Percentiles rank a stretch among this genome's conserved stretches.
Evolutionary conservation across 768 basidiomycete genomes (phyloP).

Genomic region (Trametes gibbosa): DNA sequence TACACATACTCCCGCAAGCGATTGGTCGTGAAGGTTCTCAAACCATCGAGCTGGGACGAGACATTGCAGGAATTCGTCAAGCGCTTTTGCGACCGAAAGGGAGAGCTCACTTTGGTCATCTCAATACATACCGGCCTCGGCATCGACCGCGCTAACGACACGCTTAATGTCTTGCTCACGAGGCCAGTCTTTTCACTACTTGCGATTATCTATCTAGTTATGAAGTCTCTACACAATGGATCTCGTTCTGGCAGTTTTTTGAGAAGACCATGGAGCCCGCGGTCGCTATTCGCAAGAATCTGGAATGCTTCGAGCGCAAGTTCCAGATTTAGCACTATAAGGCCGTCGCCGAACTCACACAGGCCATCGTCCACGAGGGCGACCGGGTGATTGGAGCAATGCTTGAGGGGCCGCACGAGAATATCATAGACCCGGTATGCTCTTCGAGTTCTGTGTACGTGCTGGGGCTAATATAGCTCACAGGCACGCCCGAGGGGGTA

Average conservation of each 20-base stretch:
- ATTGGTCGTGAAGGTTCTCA: constrained; percentile 29
- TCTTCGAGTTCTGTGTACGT: not conserved
- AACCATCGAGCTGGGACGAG: constrained; percentile 28
- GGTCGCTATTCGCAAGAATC: constrained; percentile 35
- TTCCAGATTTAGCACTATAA: constrained; percentile 44
- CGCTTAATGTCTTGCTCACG: constrained; percentile 14
- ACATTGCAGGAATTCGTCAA: constrained; percentile 11
- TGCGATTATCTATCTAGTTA: no score
- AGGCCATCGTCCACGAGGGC: constrained; percentile 31
- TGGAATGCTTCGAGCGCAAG: constrained; percentile 44
- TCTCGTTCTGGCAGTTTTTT: constrained; percentile 36
- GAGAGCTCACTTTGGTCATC: constrained; percentile 30
- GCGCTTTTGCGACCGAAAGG: constrained; percentile 23
- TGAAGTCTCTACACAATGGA: constrained; percentile 21
- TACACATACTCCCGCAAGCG: constrained; percentile 33
- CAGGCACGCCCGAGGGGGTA: constrained; percentile 38
- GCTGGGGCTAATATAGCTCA: not conserved
- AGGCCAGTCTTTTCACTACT: not conserved
- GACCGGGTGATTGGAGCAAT: constrained; percentile 41
- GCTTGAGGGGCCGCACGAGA: constrained; percentile 43
- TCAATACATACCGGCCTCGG: constrained; percentile 28
- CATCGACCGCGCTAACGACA: constrained; percentile 21
- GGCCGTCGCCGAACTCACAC: constrained; percentile 29
- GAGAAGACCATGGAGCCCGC: constrained; percentile 35
- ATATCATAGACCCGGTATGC: constrained; percentile 38